Percentiles rank a stretch among this genome's conserved stretches.
These are phyloP conservation scores for Beta lomatogona DNA, from an alignment of 179 eudicot genomes.

Conservation along the genomic window DNA sequence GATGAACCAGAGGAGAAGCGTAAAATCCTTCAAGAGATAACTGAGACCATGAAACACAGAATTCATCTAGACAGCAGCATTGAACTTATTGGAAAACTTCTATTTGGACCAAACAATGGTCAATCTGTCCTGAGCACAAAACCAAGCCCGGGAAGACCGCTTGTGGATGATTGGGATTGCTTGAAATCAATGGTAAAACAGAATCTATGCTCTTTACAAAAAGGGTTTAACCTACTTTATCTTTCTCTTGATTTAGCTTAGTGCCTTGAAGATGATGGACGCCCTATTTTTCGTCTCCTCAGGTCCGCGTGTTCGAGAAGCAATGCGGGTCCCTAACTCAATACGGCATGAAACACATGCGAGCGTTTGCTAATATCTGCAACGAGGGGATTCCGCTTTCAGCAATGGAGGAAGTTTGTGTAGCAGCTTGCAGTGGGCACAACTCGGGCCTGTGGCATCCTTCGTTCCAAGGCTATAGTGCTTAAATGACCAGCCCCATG, in stretches of 20 bases:
- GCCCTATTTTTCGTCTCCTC: not conserved
- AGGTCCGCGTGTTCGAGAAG: slow-evolving; percentile 77
- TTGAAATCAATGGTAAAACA: slow-evolving; percentile 61
- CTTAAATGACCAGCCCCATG: slow-evolving; percentile 29
- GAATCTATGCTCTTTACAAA: not conserved
- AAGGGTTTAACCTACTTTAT: not conserved
- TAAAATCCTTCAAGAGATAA: slow-evolving; percentile 52
- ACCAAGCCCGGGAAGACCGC: slow-evolving; percentile 50
- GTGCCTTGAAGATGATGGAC: too few species aligned
- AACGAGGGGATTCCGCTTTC: slow-evolving; percentile 43
- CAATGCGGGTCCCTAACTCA: slow-evolving; percentile 86
- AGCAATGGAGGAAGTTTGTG: slow-evolving; percentile 59
- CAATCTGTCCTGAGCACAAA: slow-evolving; percentile 45
- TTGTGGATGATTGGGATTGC: slow-evolving; percentile 91
- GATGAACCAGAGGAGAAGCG: slow-evolving; percentile 41
- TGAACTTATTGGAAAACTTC: slow-evolving; percentile 57
- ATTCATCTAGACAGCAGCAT: slow-evolving; percentile 74
- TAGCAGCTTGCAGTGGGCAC: slow-evolving; percentile 53
- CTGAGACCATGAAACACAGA: slow-evolving; percentile 54
- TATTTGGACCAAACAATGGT: slow-evolving; percentile 69
- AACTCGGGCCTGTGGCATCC: slow-evolving; percentile 42
- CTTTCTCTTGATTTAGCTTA: too few species aligned
- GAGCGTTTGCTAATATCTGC: slow-evolving; percentile 89
- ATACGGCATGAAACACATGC: slow-evolving; percentile 96
- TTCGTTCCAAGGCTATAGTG: slow-evolving; percentile 53